Conservation (phyloP, 345 rosid genomes). For the Nasturtium officinale region DNA sequence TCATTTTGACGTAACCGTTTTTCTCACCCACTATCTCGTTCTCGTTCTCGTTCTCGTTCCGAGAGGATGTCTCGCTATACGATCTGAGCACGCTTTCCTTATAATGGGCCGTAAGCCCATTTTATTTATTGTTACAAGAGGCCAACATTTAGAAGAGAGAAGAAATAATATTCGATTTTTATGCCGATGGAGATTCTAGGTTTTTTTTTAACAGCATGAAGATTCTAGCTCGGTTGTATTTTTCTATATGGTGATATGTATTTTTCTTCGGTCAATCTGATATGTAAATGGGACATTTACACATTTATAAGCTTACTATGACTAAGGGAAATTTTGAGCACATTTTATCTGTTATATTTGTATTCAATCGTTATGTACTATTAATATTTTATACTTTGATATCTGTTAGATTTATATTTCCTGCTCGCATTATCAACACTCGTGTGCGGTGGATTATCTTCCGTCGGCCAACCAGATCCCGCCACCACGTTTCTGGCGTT, state of each 20-base stretch:
- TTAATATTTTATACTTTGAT: too few relatives aligned
- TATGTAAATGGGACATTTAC: too few relatives aligned
- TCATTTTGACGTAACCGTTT: constrained; percentile 46
- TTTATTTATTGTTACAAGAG: not conserved
- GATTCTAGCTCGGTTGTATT: not conserved
- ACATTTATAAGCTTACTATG: too few relatives aligned
- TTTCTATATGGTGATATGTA: not conserved
- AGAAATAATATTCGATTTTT: constrained; percentile 4
- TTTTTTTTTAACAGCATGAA: not conserved
- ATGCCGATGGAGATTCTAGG: not conserved
- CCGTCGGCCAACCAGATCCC: constrained; percentile 37
- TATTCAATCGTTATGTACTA: too few relatives aligned
- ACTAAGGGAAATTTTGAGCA: too few relatives aligned
- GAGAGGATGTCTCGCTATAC: not conserved
- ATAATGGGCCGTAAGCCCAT: constrained; percentile 26
- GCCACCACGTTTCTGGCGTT: constrained; percentile 25
- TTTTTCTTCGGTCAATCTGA: too few relatives aligned
- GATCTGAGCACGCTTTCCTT: not conserved
- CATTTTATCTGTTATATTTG: too few relatives aligned
- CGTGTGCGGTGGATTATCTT: constrained; percentile 10
- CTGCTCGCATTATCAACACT: constrained; percentile 34
- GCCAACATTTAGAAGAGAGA: not conserved
- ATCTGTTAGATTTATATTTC: too few relatives aligned
- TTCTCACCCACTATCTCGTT: too few relatives aligned
- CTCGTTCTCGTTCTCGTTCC: constrained; percentile 19